Base-by-base conservation (phyloP, 2,329 filamentous ascomycete genomes). In the Coniochaeta sp. region DNA sequence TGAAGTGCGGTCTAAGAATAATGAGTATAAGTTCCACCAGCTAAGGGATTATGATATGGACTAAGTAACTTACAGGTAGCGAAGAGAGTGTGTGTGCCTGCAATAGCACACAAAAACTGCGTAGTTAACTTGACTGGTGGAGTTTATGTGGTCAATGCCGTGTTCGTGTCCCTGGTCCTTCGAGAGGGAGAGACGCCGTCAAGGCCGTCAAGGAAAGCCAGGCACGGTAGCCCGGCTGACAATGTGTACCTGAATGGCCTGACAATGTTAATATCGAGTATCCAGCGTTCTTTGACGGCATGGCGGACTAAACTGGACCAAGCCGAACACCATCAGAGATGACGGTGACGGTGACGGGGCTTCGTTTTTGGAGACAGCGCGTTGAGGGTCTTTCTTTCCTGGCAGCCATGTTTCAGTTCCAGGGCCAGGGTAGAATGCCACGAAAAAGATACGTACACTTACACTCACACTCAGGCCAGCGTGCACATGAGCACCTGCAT, bases 251-350 rank as follows among this genome's bases (percentile, higher is more conserved):
- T 62, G 61, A 60, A 57, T 50, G 45, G 24, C 28, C 45, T 48
- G 45, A 53, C 53, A n/a, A 61, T 57, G 61, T 61, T 63, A 64
- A 63, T 50, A 50, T 45, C 51, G 50, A 51, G 48, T 10, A 50
- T n/a, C 33, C 48, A 40, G 33, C 31, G 30, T 28, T n/a, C 48
- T 24, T 31, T 50, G n/a, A 46, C 28, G 49, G 49, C 40, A 51
- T 51, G 49, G 20, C 38, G 26, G 45, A 48, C 16, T 31, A 48
- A 31, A 28, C 45, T 48, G 16, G 45, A n/a, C 28, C 45, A 48
- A 26, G 26, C 26, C 33, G 24, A 26, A 31, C 14, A 30, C 45
- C 45, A 30, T 31, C 14, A 12, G 45, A 16, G 18, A 48, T 48
- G n/a, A 5, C 26, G 18, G 16, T 8, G 26, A 20, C 2, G 45